Conservation (phyloP, 2,329 filamentous ascomycete genomes). For the Hymenoscyphus linearis region DNA sequence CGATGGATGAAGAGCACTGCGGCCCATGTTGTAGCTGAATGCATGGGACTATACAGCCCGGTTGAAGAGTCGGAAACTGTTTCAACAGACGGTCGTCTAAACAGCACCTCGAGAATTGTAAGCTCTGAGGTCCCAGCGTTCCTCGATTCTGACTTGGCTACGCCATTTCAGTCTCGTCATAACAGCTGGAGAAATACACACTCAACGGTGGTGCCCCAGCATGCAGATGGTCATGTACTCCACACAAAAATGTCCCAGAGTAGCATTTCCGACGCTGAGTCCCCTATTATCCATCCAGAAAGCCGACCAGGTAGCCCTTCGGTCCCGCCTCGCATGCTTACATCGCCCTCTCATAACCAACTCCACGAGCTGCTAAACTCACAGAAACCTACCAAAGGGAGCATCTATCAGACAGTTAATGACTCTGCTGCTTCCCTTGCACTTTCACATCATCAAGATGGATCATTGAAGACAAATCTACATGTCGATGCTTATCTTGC, state of each 20-base stretch:
- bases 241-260: slow-evolving; percentile 45
- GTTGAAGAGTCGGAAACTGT: slow-evolving; percentile 18
- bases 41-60: slow-evolving; percentile 58
- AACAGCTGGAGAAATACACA: slow-evolving; percentile 51
- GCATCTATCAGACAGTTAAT: slow-evolving; percentile 51
- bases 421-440: slow-evolving; percentile 46
- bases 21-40: slow-evolving; percentile 74
- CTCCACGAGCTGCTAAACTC: slow-evolving; percentile 56
- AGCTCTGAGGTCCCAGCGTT: neutral
- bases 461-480: slow-evolving; percentile 10
- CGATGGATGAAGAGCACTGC: slow-evolving; percentile 77
- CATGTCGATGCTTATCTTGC: slow-evolving; percentile 28
- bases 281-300: slow-evolving; percentile 25
- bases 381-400: slow-evolving; percentile 53
- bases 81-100: slow-evolving; percentile 11
- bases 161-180: slow-evolving; percentile 27
- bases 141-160: slow-evolving; percentile 6
- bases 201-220: slow-evolving; percentile 38
- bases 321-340: slow-evolving; percentile 45
- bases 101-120: slow-evolving; percentile 6
- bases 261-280: slow-evolving; percentile 46
- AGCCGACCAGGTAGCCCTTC: slow-evolving; percentile 54
- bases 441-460: slow-evolving; percentile 19
- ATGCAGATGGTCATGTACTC: slow-evolving; percentile 36
- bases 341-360: slow-evolving; percentile 48